These are phyloP conservation scores for Sophora flavescens DNA, from an alignment of 306 rosid genomes.

Conservation along the genomic window DNA sequence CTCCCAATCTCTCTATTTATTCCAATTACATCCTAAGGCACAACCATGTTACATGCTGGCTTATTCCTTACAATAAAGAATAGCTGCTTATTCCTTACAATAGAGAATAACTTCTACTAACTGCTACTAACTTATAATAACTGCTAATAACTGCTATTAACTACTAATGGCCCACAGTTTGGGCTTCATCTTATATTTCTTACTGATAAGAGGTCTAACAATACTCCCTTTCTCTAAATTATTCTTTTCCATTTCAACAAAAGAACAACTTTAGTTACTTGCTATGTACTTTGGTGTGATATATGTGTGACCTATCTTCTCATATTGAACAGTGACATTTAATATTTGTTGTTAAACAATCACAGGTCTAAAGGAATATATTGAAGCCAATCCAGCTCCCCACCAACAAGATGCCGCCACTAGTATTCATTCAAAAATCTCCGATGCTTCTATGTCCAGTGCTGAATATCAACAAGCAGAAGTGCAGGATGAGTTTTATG, in stretches of 20 bases:
- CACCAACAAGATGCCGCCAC: conserved; percentile 53
- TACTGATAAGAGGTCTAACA: too few species aligned
- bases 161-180: too few species aligned
- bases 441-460: conserved; percentile 56
- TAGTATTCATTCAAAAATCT: conserved; percentile 56
- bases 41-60: too few species aligned
- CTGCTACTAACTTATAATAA: too few species aligned
- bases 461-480: conserved; percentile 62
- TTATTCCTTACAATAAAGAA: too few species aligned
- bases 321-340: conserved; percentile 13
- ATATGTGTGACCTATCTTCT: background rate
- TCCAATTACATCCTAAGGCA: too few species aligned
- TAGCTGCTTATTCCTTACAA: too few species aligned
- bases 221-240: background rate
- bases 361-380: conserved; percentile 87
- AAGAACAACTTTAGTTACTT: too few species aligned
- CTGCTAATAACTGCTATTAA: too few species aligned
- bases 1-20: too few species aligned
- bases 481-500: conserved; percentile 86
- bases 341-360: conserved; percentile 39
- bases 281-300: background rate
- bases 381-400: conserved; percentile 80
- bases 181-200: too few species aligned
- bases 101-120: too few species aligned
- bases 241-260: background rate